These are phyloP conservation scores for Nakazawaea molendinolei DNA, from an alignment of 805 yeast genomes.

Conservation along the genomic window DNA sequence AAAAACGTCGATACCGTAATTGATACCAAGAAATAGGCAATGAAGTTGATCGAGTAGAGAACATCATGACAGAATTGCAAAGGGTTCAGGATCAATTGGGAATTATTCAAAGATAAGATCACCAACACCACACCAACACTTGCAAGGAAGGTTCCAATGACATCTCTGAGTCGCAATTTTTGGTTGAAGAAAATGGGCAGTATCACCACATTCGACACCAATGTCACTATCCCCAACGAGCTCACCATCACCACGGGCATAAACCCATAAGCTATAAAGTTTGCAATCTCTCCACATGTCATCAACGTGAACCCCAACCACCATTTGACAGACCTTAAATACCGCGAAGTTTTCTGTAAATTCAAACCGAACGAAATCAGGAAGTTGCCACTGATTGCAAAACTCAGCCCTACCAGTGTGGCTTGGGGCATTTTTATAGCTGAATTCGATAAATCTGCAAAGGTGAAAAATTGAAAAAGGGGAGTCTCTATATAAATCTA, in stretches of 20 bases:
- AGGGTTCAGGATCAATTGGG: slow-evolving; percentile 19
- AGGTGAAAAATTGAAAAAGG: slow-evolving; percentile 11
- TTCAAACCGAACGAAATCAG: slow-evolving; percentile 22
- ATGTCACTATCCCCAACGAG: slow-evolving; percentile 43
- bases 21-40: slow-evolving; percentile 22
- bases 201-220: slow-evolving; percentile 36
- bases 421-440: slow-evolving; percentile 5
- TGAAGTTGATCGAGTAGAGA: slow-evolving; percentile 19
- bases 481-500: no score
- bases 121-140: slow-evolving; percentile 36
- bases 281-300: slow-evolving; percentile 39
- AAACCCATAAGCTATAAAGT: slow-evolving; percentile 41
- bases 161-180: slow-evolving; percentile 24
- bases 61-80: slow-evolving; percentile 20
- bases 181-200: slow-evolving; percentile 43
- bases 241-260: slow-evolving; percentile 42
- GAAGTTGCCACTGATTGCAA: slow-evolving; percentile 21
- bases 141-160: slow-evolving; percentile 33
- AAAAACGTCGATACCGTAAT: slow-evolving; percentile 7
- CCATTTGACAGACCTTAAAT: slow-evolving; percentile 25
- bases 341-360: slow-evolving; percentile 23
- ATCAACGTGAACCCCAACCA: slow-evolving; percentile 35
- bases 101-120: slow-evolving; percentile 27
- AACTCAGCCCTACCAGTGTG: slow-evolving; percentile 18
- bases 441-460: neutral